Evolutionary conservation across 345 rosid species (phyloP), one percentile per base, ranked within the genome.

Genomic region (Heritiera fomes): DNA sequence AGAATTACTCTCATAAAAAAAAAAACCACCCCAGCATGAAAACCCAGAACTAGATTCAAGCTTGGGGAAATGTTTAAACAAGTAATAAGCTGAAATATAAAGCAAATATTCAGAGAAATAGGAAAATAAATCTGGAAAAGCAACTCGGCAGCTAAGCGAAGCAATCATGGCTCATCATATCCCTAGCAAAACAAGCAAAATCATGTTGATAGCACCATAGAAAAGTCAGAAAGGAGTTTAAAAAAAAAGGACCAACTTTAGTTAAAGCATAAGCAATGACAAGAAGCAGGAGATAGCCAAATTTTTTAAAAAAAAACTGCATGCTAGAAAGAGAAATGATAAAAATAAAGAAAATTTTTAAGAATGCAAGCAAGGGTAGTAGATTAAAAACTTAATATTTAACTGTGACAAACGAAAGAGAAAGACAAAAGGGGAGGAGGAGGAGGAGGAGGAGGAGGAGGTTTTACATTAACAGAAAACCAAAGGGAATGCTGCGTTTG

Each of bases 81-180:
- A 59, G 55, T 20, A n/a, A 18, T 40, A 77, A 55, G 0, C 3
- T 49, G 67, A 63, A 30, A 47, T 49, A 49, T 17, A 62, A 50
- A 71, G 18, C 38, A 20, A 71, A 62, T 6, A 52, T 12, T 8
- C 43, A 49, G 40, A 63, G 43, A 66, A 50, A 71, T 49, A 30
- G 32, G 58, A 43, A 69, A 75, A 52, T 59, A 28, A 75, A 79
- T 52, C 78, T 71, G 58, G 30, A 65, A 75, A 75, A 60, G 80
- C 84, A 85, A 64, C 81, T 52, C 68, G 78, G 68, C 62, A 79
- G 81, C 60, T 50, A 71, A 78, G 73, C 75, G 71, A 56, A 75
- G 87, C 89, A 78, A 88, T 77, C 75, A 78, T 82, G 79, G 20
- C 76, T 71, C 82, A 84, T 86, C 80, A 85, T 87, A 78, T 67